Evolutionary conservation across 2,329 filamentous ascomycete species (phyloP).

Genomic region (Xylariaceae sp.): DNA sequence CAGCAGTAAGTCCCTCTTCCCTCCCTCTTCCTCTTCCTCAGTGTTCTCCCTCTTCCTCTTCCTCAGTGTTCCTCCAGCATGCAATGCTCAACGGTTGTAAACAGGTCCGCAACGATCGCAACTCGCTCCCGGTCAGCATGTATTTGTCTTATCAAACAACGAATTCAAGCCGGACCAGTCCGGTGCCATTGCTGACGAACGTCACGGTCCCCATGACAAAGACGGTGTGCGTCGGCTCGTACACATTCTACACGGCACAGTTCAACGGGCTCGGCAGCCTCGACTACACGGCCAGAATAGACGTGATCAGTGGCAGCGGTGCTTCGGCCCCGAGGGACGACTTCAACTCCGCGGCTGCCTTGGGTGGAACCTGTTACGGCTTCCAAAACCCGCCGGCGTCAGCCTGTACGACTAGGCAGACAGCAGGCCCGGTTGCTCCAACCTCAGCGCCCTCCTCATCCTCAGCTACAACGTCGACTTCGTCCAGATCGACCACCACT

Average conservation of each 20-base stretch:
- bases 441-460: constrained; percentile 17
- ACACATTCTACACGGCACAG: constrained; percentile 39
- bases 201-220: constrained; percentile 32
- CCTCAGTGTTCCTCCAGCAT: too few relatives aligned
- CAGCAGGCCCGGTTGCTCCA: constrained; percentile 11
- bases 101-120: constrained; percentile 39
- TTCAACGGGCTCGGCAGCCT: constrained; percentile 37
- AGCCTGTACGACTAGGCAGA: constrained; percentile 14
- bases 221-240: constrained; percentile 37
- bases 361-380: constrained; percentile 36
- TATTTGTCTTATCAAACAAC: constrained; percentile 36
- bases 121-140: constrained; percentile 32
- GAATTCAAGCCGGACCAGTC: constrained; percentile 28
- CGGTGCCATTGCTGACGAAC: constrained; percentile 33
- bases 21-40: too few relatives aligned
- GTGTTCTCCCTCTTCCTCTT: too few relatives aligned
- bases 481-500: background rate
- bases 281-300: constrained; percentile 37
- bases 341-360: constrained; percentile 39
- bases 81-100: too few relatives aligned
- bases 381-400: constrained; percentile 30
- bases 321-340: constrained; percentile 31
- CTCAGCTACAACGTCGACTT: constrained; percentile 5
- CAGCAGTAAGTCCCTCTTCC: constrained; percentile 32
- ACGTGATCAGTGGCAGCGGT: constrained; percentile 33